Evolutionary conservation across 2,329 filamentous ascomycete species (phyloP).

Genomic region (Talaromyces sp.): DNA sequence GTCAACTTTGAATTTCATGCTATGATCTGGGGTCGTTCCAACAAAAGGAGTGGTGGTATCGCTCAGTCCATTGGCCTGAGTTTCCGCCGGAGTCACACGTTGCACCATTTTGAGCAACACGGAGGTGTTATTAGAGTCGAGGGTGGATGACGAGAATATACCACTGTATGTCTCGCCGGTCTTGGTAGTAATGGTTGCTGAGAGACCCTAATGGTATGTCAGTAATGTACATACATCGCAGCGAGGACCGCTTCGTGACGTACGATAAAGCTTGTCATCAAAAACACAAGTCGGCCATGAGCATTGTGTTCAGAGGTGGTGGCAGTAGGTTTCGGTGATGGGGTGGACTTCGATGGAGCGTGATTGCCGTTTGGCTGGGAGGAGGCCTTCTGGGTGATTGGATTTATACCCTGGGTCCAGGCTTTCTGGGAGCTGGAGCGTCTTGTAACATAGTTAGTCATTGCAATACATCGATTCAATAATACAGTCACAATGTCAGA

Average conservation of each 20-base stretch:
- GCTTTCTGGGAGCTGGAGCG: constrained; percentile 59
- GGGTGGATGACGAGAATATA: constrained; percentile 57
- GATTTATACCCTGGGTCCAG: constrained; percentile 62
- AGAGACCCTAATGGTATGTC: constrained; percentile 50
- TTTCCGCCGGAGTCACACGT: constrained; percentile 42
- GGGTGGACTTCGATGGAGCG: constrained; percentile 43
- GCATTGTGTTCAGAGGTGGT: constrained; percentile 57
- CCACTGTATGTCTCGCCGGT: constrained; percentile 62
- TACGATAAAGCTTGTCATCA: constrained; percentile 61
- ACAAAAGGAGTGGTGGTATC: constrained; percentile 41
- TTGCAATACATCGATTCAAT: constrained; percentile 1
- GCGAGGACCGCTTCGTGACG: constrained; percentile 28
- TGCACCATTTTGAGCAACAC: constrained; percentile 67
- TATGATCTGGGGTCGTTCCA: constrained; percentile 46
- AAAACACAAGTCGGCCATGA: constrained; percentile 59
- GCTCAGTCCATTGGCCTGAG: constrained; percentile 44
- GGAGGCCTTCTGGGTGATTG: constrained; percentile 58
- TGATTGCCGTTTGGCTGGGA: constrained; percentile 56
- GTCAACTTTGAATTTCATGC: constrained; percentile 62
- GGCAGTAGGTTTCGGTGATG: constrained; percentile 40
- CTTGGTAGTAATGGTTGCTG: constrained; percentile 56
- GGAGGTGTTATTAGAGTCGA: constrained; percentile 53
- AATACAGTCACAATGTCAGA: not conserved
- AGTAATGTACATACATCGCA: constrained; percentile 22
- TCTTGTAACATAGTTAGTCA: constrained; percentile 35